phyloP scores from a whole-genome alignment of 768 basidiomycete species.

The Russula earlei region DNA sequence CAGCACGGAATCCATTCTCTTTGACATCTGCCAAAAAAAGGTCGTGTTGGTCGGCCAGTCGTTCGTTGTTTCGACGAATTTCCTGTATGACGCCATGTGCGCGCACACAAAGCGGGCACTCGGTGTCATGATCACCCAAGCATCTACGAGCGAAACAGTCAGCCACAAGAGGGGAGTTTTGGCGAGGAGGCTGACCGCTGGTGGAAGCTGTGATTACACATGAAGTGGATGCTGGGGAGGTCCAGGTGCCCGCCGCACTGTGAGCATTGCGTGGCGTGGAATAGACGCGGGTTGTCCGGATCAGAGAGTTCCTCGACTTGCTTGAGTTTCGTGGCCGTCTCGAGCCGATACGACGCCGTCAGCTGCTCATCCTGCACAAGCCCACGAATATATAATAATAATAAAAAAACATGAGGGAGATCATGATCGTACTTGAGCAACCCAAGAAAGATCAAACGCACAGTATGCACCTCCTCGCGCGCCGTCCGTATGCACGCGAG shows the following conservation, averaged over 20 bases:
- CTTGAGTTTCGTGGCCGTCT: conserved; percentile 70
- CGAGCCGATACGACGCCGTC: conserved; percentile 79
- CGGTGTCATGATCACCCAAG: conserved; percentile 77
- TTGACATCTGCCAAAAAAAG: conserved; percentile 69
- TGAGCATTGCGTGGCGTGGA: conserved; percentile 91
- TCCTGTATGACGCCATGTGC: conserved; percentile 86
- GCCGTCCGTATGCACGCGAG: conserved; percentile 67
- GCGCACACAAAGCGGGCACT: conserved; percentile 83
- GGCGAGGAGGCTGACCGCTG: conserved; percentile 53
- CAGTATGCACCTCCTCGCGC: conserved; percentile 69
- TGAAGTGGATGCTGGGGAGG: conserved; percentile 90
- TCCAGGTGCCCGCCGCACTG: conserved; percentile 85
- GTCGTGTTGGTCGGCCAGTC: conserved; percentile 74
- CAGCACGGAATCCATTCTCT: conserved; percentile 57
- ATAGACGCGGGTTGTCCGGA: conserved; percentile 70
- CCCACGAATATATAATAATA: too few relatives aligned
- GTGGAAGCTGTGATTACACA: conserved; percentile 98
- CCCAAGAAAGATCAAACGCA: conserved; percentile 25
- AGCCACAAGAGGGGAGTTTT: background rate
- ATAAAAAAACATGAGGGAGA: background rate
- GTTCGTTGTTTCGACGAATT: conserved; percentile 78
- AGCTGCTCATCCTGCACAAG: conserved; percentile 69
- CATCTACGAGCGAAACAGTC: conserved; percentile 42
- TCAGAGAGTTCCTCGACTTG: conserved; percentile 78
- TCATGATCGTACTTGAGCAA: background rate